A percentile compares a stretch with the other conserved stretches of the same genome.
phyloP scores from a whole-genome alignment of 1,284 basidiomycete species.

The Phellinidium pouzarii region DNA sequence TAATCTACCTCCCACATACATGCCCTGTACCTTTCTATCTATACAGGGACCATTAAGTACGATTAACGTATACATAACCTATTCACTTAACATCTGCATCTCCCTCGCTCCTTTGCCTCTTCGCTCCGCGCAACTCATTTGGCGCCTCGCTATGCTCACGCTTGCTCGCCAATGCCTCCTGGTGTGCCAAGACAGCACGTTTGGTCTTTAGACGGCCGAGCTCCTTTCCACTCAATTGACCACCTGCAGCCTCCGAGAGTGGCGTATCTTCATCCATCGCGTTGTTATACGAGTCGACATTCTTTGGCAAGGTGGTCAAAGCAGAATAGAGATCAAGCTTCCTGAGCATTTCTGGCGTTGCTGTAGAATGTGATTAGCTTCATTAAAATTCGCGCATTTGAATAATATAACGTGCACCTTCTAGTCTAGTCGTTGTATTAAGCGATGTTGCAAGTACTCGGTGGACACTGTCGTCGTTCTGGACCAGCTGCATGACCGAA shows the following conservation, averaged over 20 bases:
- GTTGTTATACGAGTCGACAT: conserved; percentile 39
- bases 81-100: not conserved
- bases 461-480: conserved; percentile 4
- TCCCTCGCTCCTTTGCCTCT: conserved; percentile 9
- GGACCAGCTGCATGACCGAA: conserved; percentile 4
- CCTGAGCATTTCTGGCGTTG: conserved; percentile 41
- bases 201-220: conserved; percentile 48
- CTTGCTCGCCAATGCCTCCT: not conserved
- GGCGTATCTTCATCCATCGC: conserved; percentile 30
- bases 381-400: too few relatives aligned
- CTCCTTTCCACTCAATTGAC: conserved; percentile 35
- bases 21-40: not conserved
- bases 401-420: too few relatives aligned
- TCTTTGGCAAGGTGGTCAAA: conserved; percentile 58
- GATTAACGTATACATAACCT: not conserved
- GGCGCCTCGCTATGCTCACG: conserved; percentile 2
- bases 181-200: conserved; percentile 22
- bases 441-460: conserved; percentile 15
- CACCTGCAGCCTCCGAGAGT: conserved; percentile 19
- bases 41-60: not conserved
- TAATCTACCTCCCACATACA: not conserved
- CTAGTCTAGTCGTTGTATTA: conserved; percentile 13
- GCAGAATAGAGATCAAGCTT: conserved; percentile 55
- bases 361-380: conserved; percentile 33
- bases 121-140: conserved; percentile 1